These are phyloP conservation scores for Lasiodiplodia theobromae DNA, from an alignment of 2,329 filamentous ascomycete genomes.

Conservation along the genomic window DNA sequence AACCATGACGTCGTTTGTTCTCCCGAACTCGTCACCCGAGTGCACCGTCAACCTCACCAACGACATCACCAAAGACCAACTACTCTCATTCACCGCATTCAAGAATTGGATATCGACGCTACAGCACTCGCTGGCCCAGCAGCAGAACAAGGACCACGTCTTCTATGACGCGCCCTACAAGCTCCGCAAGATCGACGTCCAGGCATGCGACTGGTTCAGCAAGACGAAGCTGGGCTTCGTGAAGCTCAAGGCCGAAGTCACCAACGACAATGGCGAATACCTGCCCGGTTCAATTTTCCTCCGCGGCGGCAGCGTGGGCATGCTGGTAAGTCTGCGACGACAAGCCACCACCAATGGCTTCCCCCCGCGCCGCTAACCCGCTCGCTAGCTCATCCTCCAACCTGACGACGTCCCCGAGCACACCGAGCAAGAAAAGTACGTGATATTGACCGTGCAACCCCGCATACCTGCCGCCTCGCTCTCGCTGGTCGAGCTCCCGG, in stretches of 20 bases:
- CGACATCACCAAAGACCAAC: slow-evolving; percentile 53
- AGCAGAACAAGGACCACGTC: slow-evolving; percentile 55
- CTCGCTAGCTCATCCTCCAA: slow-evolving; percentile 59
- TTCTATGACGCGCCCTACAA: slow-evolving; percentile 61
- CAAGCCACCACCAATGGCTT: not conserved
- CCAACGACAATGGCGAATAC: slow-evolving; percentile 58
- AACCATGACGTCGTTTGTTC: slow-evolving; percentile 53
- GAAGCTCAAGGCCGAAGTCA: slow-evolving; percentile 62
- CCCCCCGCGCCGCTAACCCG: not conserved
- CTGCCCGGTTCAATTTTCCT: slow-evolving; percentile 65
- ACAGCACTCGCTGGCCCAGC: slow-evolving; percentile 56
- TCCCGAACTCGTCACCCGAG: slow-evolving; percentile 42
- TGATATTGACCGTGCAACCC: slow-evolving; percentile 64
- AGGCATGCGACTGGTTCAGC: slow-evolving; percentile 62
- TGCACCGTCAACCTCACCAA: slow-evolving; percentile 53
- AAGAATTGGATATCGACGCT: slow-evolving; percentile 62
- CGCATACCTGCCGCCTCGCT: slow-evolving; percentile 64
- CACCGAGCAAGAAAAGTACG: slow-evolving; percentile 56
- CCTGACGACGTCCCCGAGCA: slow-evolving; percentile 55
- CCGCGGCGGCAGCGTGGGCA: slow-evolving; percentile 64
- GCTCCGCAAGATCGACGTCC: slow-evolving; percentile 60
- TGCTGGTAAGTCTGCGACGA: slow-evolving; percentile 53
- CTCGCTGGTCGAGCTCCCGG: slow-evolving; percentile 63
- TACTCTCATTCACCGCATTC: slow-evolving; percentile 61
- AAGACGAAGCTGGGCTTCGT: slow-evolving; percentile 61